A percentile compares a stretch with the other conserved stretches of the same genome.
phyloP scores from a whole-genome alignment of 208 protist species.

The Leishmania tarentolae region DNA sequence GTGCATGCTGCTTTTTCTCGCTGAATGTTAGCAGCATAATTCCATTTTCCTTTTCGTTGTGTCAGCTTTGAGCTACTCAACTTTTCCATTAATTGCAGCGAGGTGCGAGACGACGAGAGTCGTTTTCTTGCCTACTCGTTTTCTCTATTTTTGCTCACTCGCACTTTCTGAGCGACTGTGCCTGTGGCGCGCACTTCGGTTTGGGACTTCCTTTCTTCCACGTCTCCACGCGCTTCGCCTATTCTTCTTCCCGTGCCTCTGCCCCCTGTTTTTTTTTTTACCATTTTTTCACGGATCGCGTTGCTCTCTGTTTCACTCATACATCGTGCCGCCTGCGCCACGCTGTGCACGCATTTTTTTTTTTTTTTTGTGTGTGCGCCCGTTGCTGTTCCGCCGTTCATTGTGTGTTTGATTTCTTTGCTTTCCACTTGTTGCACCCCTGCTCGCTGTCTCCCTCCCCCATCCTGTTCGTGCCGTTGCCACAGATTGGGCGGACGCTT shows the following conservation, averaged over 20 bases:
- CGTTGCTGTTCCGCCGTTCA: background rate
- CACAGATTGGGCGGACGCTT: background rate
- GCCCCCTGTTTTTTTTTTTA: constrained; percentile 14
- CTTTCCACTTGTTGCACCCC: background rate
- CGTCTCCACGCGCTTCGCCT: constrained; percentile 1
- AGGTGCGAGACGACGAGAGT: background rate
- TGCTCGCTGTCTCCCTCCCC: background rate
- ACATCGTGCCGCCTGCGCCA: background rate
- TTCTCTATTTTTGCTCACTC: background rate
- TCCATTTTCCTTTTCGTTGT: background rate
- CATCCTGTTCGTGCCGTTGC: background rate
- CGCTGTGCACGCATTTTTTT: background rate
- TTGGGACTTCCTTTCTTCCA: background rate
- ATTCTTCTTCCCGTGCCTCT: constrained; percentile 6
- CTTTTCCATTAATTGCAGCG: background rate
- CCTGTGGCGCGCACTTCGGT: background rate
- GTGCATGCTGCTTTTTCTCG: background rate
- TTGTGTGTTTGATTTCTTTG: background rate
- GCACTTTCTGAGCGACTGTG: background rate
- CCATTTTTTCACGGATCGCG: background rate
- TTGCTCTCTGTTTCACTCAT: background rate
- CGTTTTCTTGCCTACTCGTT: background rate
- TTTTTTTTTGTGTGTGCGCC: background rate
- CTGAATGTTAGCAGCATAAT: background rate
- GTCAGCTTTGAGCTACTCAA: background rate